Evolutionary conservation across 2,329 filamentous ascomycete species (phyloP), one percentile per base, ranked within the genome.

Genomic region (Fusarium citri): DNA sequence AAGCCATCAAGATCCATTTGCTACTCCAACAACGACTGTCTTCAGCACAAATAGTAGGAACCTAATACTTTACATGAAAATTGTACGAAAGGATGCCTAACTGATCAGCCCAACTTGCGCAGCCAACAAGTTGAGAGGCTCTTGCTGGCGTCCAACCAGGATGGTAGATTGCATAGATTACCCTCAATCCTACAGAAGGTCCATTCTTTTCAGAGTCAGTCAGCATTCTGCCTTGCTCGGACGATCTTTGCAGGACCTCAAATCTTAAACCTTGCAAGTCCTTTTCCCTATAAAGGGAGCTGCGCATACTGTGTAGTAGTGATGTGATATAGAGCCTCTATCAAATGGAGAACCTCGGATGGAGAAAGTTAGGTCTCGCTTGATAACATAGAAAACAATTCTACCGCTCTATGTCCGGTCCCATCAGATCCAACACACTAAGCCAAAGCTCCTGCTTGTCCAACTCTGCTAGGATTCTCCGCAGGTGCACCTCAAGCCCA

Each of bases 381-480:
- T 51, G 30, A 37, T 37, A 37, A 20, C 31, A 51, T 15, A 40
- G 18, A 16, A n/a, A 40, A 22, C 15, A 31, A 51, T 62, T 57
- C 50, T 63, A 64, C 53, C 66, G 62, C 66, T 51, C 40, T 64
- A 70, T 71, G 55, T 40, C 62, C 34, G 31, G 37, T 48, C 54
- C 54, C 31, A 26, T 68, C 34, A 28, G 34, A 43, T 43, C 20
- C 20, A 34, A 64, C 12, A 58, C 28, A 23, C 25, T 25, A 42
- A 54, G 40, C 15, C 16, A 54, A 26, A 30, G 41, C 56, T 46
- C 40, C 22, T 48, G n/a, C 26, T 51, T 40, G 31, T 50, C 30
- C 22, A 47, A 18, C 53, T 53, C 41, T 43, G 31, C 63, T 53
- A 55, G 67, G 67, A 68, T 65, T 65, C 68, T 65, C 59, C 59